Evolutionary conservation across 371 early-diverging fungal genomes (phyloP).

Genomic region (Blakeslea trispora): DNA sequence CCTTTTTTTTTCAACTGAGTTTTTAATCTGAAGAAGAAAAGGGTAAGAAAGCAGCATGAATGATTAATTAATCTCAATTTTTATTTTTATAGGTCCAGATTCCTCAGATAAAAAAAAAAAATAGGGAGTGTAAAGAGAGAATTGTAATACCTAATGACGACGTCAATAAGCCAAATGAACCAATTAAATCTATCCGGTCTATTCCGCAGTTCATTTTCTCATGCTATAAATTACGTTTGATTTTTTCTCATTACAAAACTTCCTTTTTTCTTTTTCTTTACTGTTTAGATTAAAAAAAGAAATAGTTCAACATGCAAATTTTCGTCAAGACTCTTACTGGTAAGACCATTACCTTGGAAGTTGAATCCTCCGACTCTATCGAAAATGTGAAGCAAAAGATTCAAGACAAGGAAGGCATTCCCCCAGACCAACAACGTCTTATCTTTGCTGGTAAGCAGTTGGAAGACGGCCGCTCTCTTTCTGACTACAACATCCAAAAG

Average conservation of each 20-base stretch:
- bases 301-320: no score
- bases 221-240: no score
- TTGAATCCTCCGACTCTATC: constrained; percentile 93
- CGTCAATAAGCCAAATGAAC: constrained; percentile 12
- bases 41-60: no score
- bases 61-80: no score
- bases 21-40: no score
- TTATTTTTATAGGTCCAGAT: no score
- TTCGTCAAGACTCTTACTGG: constrained; percentile 99
- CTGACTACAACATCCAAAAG: constrained; percentile 85
- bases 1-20: no score
- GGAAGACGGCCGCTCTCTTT: constrained; percentile 89
- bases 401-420: constrained; percentile 94
- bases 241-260: no score
- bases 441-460: constrained; percentile 99
- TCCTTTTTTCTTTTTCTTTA: constrained; percentile 59
- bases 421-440: constrained; percentile 98
- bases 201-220: constrained; percentile 9
- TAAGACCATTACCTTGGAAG: constrained; percentile 98
- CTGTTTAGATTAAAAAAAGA: no score
- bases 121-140: no score
- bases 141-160: constrained; percentile 18
- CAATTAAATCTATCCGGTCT: constrained; percentile 7
- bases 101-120: no score
- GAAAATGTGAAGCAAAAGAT: constrained; percentile 95